Percentiles rank a stretch among this genome's conserved stretches.
Conservation (phyloP, 1,139 yeast species). For the Nakaseomyces kungkrabaensis region DNA sequence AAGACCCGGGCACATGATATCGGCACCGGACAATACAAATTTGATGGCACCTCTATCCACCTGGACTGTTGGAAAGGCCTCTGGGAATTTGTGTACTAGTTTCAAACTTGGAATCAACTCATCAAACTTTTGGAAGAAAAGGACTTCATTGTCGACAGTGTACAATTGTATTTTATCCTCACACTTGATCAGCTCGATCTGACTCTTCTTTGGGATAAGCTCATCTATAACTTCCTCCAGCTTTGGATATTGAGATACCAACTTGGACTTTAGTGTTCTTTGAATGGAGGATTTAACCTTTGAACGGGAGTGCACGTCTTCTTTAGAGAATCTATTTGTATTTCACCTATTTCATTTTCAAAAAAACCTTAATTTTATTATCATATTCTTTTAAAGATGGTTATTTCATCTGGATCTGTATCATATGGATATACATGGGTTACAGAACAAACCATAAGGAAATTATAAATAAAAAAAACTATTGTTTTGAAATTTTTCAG, state of each 20-base stretch:
- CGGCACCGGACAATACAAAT: conserved; percentile 88
- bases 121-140: conserved; percentile 75
- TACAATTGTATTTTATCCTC: conserved; percentile 81
- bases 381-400: no score
- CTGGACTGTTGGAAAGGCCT: conserved; percentile 72
- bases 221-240: conserved; percentile 71
- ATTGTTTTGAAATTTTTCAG: neutral
- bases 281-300: conserved; percentile 90
- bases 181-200: conserved; percentile 72
- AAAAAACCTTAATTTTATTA: no score
- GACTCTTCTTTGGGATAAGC: conserved; percentile 85
- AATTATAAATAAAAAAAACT: no score
- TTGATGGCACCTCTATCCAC: conserved; percentile 97
- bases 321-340: conserved; percentile 57
- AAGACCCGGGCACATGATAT: conserved; percentile 95
- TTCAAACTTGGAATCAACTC: conserved; percentile 71
- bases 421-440: no score
- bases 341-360: no score
- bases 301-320: conserved; percentile 81
- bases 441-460: no score
- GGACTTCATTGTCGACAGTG: conserved; percentile 60
- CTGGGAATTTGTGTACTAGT: conserved; percentile 75
- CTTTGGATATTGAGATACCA: conserved; percentile 61
- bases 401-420: no score
- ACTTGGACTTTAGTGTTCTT: conserved; percentile 65